A percentile compares a stretch with the other conserved stretches of the same genome.
Evolutionary conservation across 495 filamentous ascomycete species (phyloP).

Genomic region (Tuber umbilicatum): DNA sequence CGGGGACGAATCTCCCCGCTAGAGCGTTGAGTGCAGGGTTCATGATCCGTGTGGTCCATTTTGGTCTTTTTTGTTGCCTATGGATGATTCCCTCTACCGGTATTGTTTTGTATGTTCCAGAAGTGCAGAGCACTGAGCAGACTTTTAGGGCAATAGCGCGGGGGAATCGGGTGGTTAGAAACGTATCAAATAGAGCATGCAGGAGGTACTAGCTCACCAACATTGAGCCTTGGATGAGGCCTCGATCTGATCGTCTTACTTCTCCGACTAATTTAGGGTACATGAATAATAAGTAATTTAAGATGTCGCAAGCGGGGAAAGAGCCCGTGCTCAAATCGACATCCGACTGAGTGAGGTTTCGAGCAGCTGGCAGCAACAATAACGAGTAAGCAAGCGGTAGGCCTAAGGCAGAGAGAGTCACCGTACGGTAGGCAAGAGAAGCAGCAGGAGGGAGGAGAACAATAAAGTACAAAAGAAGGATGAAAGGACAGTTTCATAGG

Average conservation of each 20-base stretch:
- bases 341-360: conserved; percentile 30
- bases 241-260: conserved; percentile 35
- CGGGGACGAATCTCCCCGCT: neutral
- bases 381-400: neutral
- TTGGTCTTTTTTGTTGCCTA: neutral
- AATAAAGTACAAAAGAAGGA: neutral
- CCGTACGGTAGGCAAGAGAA: neutral
- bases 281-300: conserved; percentile 10
- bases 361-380: neutral
- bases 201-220: neutral
- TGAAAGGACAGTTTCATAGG: neutral
- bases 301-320: conserved; percentile 39
- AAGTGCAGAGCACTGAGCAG: neutral
- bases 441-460: neutral
- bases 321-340: conserved; percentile 35
- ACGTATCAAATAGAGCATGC: neutral
- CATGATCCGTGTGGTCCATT: neutral
- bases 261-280: conserved; percentile 18
- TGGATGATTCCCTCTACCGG: neutral
- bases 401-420: neutral
- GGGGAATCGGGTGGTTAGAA: neutral
- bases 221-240: conserved; percentile 9
- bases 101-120: neutral
- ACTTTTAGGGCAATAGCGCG: neutral
- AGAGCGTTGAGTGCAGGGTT: neutral